Evolutionary conservation across 2,329 filamentous ascomycete genomes (phyloP), one percentile per base, ranked within the genome.

Genomic region (Colletotrichum lini): DNA sequence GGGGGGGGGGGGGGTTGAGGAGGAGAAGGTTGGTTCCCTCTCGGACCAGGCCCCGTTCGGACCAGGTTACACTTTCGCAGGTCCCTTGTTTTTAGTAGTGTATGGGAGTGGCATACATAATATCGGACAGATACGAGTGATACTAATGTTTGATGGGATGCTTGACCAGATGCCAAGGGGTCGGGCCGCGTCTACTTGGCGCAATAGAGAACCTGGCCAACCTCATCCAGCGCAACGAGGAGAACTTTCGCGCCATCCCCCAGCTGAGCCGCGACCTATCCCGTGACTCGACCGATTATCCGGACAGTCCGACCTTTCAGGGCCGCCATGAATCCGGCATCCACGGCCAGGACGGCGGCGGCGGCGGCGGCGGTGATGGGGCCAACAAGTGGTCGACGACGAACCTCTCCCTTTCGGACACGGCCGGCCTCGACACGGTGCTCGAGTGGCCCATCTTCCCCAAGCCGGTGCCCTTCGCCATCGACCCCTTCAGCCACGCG

Each of bases 171-270:
- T 72, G 69, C 53, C 69, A 72, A 54, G 59, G 69, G 7, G 69
- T 72, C 15, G 69, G 69, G 21, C 69, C 69, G 18, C 65, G 69
- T 23, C 12, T 72, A 8, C 40, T 72, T 2, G 69, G 69, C 5
- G 69, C 69, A 23, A 72, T 72, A 63, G 69, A 72, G 59, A 72
- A 68, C 52, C 4, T 72, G 44, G 45, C 69, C 58, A 69, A 69
- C 53, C 69, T 72, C 53, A 72, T 72, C 21, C 69, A 72, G n/a
- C 65, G 69, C 35, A 72, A 72, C 30, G 69, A 72, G 40, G 69
- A 72, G 30, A 72, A 72, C 59, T 64, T 72, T 38, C 65, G 69
- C 30, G 69, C 69, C 10, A 72, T 72, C 21, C 69, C 69, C 3
- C 69, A 72, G 18, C 65, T 72, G 4, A 72, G 69, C 54, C 69